These are phyloP conservation scores for Amanita polypyramis DNA, from an alignment of 768 basidiomycete genomes.

Conservation along the genomic window DNA sequence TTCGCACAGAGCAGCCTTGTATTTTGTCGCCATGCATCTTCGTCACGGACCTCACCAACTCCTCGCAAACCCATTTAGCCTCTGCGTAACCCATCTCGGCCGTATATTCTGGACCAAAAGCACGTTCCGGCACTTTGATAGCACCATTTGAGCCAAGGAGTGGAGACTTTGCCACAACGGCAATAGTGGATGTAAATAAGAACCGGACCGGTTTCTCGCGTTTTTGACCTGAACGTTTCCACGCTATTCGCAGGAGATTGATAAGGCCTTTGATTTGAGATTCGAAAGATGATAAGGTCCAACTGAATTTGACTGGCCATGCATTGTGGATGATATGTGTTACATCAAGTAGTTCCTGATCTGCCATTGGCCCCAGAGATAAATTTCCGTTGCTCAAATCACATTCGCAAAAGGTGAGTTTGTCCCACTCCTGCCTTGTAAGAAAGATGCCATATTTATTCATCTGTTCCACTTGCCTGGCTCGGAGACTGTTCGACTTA, in stretches of 20 bases:
- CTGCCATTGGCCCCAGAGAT: constrained; percentile 16
- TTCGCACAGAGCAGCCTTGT: constrained; percentile 19
- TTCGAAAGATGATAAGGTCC: constrained; percentile 31
- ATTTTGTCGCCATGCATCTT: constrained; percentile 18
- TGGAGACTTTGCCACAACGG: constrained; percentile 23
- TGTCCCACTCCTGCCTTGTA: constrained; percentile 17
- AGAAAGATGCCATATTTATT: constrained; percentile 19
- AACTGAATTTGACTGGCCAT: constrained; percentile 36
- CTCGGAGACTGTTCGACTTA: constrained; percentile 9
- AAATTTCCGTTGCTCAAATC: constrained; percentile 18
- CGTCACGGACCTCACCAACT: constrained; percentile 17
- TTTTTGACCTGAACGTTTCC: constrained; percentile 14
- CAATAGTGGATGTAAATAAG: constrained; percentile 27
- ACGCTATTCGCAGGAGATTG: constrained; percentile 20
- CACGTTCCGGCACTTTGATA: constrained; percentile 21
- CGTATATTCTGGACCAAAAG: constrained; percentile 17
- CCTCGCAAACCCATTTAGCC: constrained; percentile 30
- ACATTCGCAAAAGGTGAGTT: constrained; percentile 19
- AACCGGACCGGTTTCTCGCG: constrained; percentile 17
- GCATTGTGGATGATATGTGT: constrained; percentile 26
- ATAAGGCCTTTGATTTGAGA: constrained; percentile 25
- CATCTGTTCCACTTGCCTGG: constrained; percentile 21
- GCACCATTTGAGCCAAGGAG: constrained; percentile 17
- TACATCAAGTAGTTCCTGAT: constrained; percentile 18
- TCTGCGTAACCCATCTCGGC: constrained; percentile 22